Conservation (phyloP, 371 early-diverging fungal genomes). For the Phascolomyces articulosus region DNA sequence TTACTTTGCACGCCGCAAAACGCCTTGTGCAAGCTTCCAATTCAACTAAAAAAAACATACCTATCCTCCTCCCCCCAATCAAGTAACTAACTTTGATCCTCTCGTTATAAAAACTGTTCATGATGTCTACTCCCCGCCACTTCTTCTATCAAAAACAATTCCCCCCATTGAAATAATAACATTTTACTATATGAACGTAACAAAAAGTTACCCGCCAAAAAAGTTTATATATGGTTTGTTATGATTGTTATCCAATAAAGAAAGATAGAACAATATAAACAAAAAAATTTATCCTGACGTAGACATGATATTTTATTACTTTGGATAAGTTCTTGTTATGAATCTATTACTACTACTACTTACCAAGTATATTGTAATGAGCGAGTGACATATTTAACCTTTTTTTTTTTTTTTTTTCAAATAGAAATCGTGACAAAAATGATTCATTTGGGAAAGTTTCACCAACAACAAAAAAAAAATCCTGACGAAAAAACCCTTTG, state of each 20-base stretch:
- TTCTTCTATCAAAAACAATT: neutral
- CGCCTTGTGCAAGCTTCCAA: no score
- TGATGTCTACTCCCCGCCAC: no score
- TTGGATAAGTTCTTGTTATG: no score
- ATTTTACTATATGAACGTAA: no score
- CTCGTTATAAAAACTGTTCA: neutral
- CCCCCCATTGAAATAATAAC: neutral
- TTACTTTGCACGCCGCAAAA: no score
- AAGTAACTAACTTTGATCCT: no score
- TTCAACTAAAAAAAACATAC: no score
- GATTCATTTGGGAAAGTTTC: neutral
- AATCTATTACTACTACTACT: no score
- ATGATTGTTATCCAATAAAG: no score
- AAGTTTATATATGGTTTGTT: neutral
- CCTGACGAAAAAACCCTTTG: neutral
- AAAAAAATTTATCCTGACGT: neutral
- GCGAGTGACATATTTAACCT: neutral
- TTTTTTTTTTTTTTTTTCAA: neutral
- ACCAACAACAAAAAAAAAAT: neutral
- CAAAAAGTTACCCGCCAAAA: constrained; percentile 4
- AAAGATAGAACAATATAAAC: neutral
- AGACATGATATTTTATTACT: no score
- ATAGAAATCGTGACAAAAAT: constrained; percentile 3
- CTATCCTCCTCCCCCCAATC: no score
- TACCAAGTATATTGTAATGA: no score